Conservation (phyloP, 1,284 basidiomycete genomes). For the Apiotrichum siamense region DNA sequence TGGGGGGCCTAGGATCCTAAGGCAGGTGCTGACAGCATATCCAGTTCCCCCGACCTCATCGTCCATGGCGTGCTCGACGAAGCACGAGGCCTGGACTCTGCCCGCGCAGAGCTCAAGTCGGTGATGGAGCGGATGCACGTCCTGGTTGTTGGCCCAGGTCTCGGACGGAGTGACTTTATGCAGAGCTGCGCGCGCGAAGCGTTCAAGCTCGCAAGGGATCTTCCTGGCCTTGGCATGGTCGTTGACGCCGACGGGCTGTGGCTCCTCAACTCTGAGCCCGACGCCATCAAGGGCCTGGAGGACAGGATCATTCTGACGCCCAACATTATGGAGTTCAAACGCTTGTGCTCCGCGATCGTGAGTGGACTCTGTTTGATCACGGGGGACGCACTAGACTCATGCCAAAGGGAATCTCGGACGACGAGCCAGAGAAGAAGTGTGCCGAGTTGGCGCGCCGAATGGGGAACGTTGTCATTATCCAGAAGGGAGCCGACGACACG, state of each 20-base stretch:
- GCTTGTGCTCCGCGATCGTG: constrained; percentile 69
- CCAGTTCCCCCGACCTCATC: constrained; percentile 68
- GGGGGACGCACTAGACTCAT: not conserved
- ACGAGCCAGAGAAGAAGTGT: constrained; percentile 54
- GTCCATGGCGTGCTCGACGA: constrained; percentile 78
- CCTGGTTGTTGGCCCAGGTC: constrained; percentile 85
- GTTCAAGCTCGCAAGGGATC: constrained; percentile 50
- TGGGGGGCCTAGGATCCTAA: not conserved
- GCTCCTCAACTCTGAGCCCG: constrained; percentile 53
- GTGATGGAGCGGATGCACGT: constrained; percentile 83
- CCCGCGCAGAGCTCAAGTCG: constrained; percentile 54
- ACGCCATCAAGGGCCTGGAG: constrained; percentile 61
- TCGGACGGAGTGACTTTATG: constrained; percentile 87
- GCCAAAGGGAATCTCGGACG: constrained; percentile 50
- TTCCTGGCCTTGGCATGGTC: constrained; percentile 75
- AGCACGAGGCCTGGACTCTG: constrained; percentile 12
- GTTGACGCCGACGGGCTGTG: constrained; percentile 76
- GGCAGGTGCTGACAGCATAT: not conserved
- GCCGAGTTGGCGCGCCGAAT: constrained; percentile 62
- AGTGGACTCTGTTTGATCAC: constrained; percentile 27
- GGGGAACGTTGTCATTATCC: constrained; percentile 82
- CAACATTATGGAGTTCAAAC: constrained; percentile 88
- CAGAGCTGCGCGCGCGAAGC: constrained; percentile 57
- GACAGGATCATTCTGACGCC: constrained; percentile 63
- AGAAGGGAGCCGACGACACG: constrained; percentile 70